Evolutionary conservation across 306 rosid species (phyloP), one percentile per base, ranked within the genome.

Genomic region (Malus sylvestris): DNA sequence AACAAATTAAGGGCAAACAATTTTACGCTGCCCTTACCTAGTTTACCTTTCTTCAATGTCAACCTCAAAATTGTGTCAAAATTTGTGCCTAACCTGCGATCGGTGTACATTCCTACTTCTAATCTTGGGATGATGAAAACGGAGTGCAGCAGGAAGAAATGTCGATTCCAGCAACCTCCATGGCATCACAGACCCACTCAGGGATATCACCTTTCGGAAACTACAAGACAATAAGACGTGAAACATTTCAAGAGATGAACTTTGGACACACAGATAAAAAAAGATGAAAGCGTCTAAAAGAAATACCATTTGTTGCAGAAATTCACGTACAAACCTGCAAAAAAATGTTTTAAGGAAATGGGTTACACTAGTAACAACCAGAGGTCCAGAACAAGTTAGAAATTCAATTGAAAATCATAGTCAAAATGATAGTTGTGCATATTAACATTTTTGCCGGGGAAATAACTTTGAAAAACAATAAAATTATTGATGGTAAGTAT

Each of bases 81-180:
- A n/a, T 78, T 73, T 46, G 68, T 40, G 72, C 64, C 63, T 78
- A 80, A 81, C 66, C 85, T 75, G 33, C 51, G 46, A 27, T 38
- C 4, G n/a, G 25, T 29, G 70, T 68, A 42, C 69, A 64, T 63
- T 44, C 40, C 11, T 85, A 59, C 14, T 60, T 70, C 46, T 62
- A 66, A 58, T 82, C 83, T 80, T 79, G 64, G 77, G 82, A 3
- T 27, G 70, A 58, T 22, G 57, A 53, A 42, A 79, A 74, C 25
- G 88, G 81, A 79, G 90, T 79, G 73, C 96, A 92, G 76, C 96
- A 95, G 67, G 93, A 86, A 71, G 99, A 89, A 76, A 92, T 91
- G 75, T 96, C 89, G 27, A 96, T 86, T 80, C 97, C 99, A 32
- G 97, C 98, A 76, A 92, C 97, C 83, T 95, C 97, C 97, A 95